These are phyloP conservation scores for Hemisphaericaspora subhashii DNA, from an alignment of 1,139 yeast genomes.

Conservation along the genomic window DNA sequence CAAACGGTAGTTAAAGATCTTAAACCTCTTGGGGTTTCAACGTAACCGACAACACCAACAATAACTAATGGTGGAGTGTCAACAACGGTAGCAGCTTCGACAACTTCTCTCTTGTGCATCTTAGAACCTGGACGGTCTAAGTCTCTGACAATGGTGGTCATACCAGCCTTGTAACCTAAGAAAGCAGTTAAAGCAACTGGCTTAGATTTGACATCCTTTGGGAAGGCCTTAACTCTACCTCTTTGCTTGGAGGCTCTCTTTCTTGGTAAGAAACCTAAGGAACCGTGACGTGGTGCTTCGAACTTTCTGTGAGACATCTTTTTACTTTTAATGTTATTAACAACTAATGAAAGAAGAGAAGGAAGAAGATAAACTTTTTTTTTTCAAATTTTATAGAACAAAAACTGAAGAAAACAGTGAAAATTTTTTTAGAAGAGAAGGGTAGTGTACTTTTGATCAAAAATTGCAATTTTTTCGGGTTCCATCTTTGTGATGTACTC, in stretches of 20 bases:
- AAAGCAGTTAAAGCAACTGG: slow-evolving; percentile 99
- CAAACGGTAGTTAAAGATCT: slow-evolving; percentile 99
- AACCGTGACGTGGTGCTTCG: slow-evolving; percentile 99
- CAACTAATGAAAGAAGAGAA: slow-evolving; percentile 23
- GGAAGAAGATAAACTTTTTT: slow-evolving; percentile 7
- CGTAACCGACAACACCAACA: slow-evolving; percentile 99
- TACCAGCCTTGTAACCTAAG: slow-evolving; percentile 99
- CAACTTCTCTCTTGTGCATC: slow-evolving; percentile 99
- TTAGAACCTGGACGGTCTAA: slow-evolving; percentile 99
- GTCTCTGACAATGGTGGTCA: slow-evolving; percentile 99
- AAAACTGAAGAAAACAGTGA: slow-evolving; percentile 8
- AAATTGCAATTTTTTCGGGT: no score
- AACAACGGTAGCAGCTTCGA: slow-evolving; percentile 98
- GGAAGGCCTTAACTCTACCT: slow-evolving; percentile 99
- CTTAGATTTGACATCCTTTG: slow-evolving; percentile 97
- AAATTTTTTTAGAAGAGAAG: no score
- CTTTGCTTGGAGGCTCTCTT: slow-evolving; percentile 99
- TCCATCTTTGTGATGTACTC: no score
- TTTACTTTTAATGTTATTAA: slow-evolving; percentile 22
- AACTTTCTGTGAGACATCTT: slow-evolving; percentile 98
- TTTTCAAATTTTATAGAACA: no score
- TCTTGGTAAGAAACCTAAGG: slow-evolving; percentile 99
- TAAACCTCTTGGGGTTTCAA: slow-evolving; percentile 99
- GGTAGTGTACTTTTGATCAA: no score
- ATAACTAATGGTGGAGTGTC: slow-evolving; percentile 99